Evolutionary conservation across 805 yeast genomes (phyloP).

Genomic region (Teunomyces barrocoloradensis): DNA sequence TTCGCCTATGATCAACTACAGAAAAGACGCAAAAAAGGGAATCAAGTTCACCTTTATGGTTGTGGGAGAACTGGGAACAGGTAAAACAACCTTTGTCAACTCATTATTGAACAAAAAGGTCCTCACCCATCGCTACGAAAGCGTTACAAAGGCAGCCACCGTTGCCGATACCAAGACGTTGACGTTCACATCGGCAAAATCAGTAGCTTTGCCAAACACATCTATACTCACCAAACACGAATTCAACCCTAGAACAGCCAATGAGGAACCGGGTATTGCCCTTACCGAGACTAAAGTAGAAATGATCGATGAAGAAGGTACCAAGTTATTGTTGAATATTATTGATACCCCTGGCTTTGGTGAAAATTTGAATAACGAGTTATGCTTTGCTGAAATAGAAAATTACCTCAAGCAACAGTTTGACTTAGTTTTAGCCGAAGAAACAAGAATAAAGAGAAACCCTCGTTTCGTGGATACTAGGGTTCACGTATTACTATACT

Average conservation of each 20-base stretch:
- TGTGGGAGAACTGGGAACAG: constrained; percentile 73
- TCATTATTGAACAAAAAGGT: constrained; percentile 61
- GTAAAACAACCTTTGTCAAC: constrained; percentile 74
- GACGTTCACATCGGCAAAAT: constrained; percentile 55
- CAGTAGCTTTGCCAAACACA: constrained; percentile 54
- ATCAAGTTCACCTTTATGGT: constrained; percentile 71
- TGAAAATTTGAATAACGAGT: constrained; percentile 66
- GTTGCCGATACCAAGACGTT: constrained; percentile 46
- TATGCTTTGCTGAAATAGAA: constrained; percentile 65
- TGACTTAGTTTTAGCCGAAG: constrained; percentile 78
- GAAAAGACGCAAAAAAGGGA: constrained; percentile 71
- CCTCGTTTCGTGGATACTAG: constrained; percentile 78
- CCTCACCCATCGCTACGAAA: constrained; percentile 57
- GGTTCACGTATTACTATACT: constrained; percentile 75
- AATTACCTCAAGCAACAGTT: constrained; percentile 73
- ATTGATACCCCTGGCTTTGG: constrained; percentile 79
- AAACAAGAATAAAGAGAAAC: constrained; percentile 80
- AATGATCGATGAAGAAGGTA: constrained; percentile 56
- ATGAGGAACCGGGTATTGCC: constrained; percentile 72
- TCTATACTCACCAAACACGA: constrained; percentile 52
- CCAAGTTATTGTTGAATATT: constrained; percentile 54
- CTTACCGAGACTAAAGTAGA: constrained; percentile 66
- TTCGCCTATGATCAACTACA: constrained; percentile 49
- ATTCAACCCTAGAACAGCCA: constrained; percentile 60
- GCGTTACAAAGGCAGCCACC: constrained; percentile 20